Percentiles rank a stretch among this genome's conserved stretches.
phyloP scores from a whole-genome alignment of 208 protist genomes.

The Angomonas desouzai region DNA sequence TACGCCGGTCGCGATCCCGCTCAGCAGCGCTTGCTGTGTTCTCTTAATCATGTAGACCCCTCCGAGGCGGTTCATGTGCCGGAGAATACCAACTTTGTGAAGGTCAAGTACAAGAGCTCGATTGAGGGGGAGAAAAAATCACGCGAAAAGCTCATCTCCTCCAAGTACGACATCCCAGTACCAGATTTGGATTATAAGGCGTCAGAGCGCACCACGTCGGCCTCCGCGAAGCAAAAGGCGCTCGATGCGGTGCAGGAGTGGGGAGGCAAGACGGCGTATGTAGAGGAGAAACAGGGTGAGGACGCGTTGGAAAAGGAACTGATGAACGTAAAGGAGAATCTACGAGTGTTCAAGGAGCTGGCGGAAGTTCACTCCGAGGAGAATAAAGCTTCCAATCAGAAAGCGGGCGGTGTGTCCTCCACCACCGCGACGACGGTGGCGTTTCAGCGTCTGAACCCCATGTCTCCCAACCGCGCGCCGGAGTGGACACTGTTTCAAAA shows the following conservation, averaged over 20 bases:
- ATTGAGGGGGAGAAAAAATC: not conserved
- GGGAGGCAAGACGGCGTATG: slow-evolving; percentile 40
- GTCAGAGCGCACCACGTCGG: not conserved
- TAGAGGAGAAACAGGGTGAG: slow-evolving; percentile 11
- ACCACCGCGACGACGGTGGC: slow-evolving; percentile 62
- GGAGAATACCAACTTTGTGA: slow-evolving; percentile 63
- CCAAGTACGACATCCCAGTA: not conserved
- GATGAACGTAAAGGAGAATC: slow-evolving; percentile 39
- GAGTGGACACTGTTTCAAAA: slow-evolving; percentile 83
- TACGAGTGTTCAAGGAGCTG: slow-evolving; percentile 64
- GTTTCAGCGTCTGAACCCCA: slow-evolving; percentile 76
- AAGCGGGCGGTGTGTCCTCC: slow-evolving; percentile 57
- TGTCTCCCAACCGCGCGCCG: slow-evolving; percentile 78
- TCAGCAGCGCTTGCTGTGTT: slow-evolving; percentile 73
- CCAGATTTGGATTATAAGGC: not conserved
- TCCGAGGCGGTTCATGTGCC: slow-evolving; percentile 61
- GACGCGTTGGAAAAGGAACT: slow-evolving; percentile 12
- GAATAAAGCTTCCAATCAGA: slow-evolving; percentile 26
- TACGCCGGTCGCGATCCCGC: slow-evolving; percentile 57
- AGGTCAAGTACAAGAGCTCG: slow-evolving; percentile 65
- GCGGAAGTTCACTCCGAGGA: slow-evolving; percentile 21
- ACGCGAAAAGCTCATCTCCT: not conserved
- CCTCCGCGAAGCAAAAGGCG: not conserved
- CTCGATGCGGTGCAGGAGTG: slow-evolving; percentile 17
- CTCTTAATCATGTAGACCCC: slow-evolving; percentile 75